Base-by-base conservation (phyloP, 129 eudicot genomes). In the Arctium lappa region DNA sequence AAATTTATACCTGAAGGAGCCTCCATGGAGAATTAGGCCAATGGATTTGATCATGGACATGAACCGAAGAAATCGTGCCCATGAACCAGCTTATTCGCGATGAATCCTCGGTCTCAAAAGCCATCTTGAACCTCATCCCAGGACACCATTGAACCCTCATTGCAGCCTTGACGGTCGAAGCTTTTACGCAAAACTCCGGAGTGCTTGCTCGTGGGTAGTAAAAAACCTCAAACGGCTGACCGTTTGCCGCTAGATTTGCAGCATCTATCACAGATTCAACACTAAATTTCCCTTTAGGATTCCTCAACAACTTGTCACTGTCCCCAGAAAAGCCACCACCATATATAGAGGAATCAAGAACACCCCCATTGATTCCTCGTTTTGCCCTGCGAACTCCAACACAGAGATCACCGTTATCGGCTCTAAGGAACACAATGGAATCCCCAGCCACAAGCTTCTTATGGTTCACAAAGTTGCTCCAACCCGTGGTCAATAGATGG, bases 61-160 rank as follows among this genome's bases (percentile, higher is more conserved):
- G 38, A 63, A 77, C 90, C 0, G 86, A 85, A 60, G 97, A 89
- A 62, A 92, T 30, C 3, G 97, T 89, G 44, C 97, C 98, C 94
- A 91, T 92, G 82, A 92, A 94, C 97, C 97, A 94, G 79, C 98
- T 94, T 15, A 92, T 92, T 62, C 96, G 80, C 1, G 97, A 92
- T 0, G 97, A 94, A 88, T 92, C 98, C 82, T 92, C 98, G 1
- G 98, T 92, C 85, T 94, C 98, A 68, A 94, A 94, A 50, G 98
- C 85, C 98, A 94, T 94, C 88, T 92, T 94, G 75, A 94, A 94
- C 79, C 98, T 89, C 97, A 92, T 92, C n/a, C 98, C 97, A 1
- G 90, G n/a, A 78, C 89, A 84, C 98, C 98, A 92, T 16, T 87
- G 94, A 65, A 91, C 86, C 72, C 92, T 81, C 96, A 89, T 88